Conservation (phyloP, 140 eudicot genomes). For the Flaveria floridana region DNA sequence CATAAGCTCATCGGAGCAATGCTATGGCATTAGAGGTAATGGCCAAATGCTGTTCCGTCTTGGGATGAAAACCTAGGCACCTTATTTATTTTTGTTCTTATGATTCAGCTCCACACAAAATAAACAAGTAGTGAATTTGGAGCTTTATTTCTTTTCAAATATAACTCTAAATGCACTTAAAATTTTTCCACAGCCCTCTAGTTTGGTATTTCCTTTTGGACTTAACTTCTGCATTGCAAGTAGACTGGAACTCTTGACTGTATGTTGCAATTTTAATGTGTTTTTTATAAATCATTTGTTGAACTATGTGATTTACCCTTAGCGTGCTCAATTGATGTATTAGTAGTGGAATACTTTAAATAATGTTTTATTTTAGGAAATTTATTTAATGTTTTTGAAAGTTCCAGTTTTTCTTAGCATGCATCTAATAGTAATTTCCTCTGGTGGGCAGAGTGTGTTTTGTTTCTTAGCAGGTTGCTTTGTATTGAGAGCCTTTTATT, state of each 20-base stretch:
- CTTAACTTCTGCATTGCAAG: neutral
- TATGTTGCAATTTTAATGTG: neutral
- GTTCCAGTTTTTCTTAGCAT: too few relatives aligned
- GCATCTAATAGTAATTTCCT: too few relatives aligned
- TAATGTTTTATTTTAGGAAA: too few relatives aligned
- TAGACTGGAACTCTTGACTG: neutral
- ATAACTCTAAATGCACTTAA: neutral
- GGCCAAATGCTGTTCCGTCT: neutral
- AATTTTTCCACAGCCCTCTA: neutral
- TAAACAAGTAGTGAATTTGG: neutral
- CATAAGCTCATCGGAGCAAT: neutral
- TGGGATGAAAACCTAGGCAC: neutral
- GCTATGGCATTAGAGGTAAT: neutral
- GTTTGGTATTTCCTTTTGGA: neutral
- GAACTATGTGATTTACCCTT: neutral
- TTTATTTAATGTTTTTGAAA: too few relatives aligned
- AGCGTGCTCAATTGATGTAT: neutral
- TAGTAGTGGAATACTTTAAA: too few relatives aligned
- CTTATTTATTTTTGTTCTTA: neutral
- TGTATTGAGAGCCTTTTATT: too few relatives aligned
- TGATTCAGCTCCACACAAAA: neutral
- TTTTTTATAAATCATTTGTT: neutral
- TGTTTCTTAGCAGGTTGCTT: too few relatives aligned
- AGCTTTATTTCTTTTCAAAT: neutral
- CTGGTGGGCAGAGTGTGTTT: too few relatives aligned